Evolutionary conservation across 2,329 filamentous ascomycete genomes (phyloP), one percentile per base, ranked within the genome.

Genomic region (Talaromyces piceae): DNA sequence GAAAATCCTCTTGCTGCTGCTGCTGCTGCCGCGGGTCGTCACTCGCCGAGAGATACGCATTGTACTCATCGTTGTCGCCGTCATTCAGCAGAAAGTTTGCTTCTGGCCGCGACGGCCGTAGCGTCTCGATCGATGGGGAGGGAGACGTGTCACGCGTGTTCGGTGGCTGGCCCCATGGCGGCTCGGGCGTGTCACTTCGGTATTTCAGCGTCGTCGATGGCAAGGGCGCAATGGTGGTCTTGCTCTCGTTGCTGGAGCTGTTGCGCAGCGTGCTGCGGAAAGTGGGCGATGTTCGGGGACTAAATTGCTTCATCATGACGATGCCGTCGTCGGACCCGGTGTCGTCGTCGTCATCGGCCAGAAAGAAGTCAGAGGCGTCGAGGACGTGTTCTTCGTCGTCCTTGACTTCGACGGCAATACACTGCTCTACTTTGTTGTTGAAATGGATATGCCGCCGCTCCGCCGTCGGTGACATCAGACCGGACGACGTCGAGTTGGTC

Each of bases 341-440:
- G 56, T 83, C 80, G 22, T 75, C 68, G 39, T 74, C 75, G 4
- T 51, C 49, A 20, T 46, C 41, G 18, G 51, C 52, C 41, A 54
- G 41, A 27, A 51, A 51, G 13, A 54, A 54, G 4, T 41, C 1
- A 69, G 70, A 57, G 70, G 49, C 70, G 28, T 73, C 68, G 31
- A 59, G 65, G 33, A 69, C 67, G 20, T 59, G 60, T 25, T 87
- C 82, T 45, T 91, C 86, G 22, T 85, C 84, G 57, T 87, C 83
- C 71, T 94, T 94, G 59, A 83, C 79, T 28, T 97, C 91, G 27
- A 98, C 82, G 6, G 93, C 93, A 57, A 96, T 96, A 66, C 91
- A 96, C 66, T 97, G 91, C 66, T 91, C 85, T 2, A 98, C 93
- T 70, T 91, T 87, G 64, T 96, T 88, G 64, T 96, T 93, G 68